phyloP scores from a whole-genome alignment of 2,329 filamentous ascomycete genomes.

The Sarocladium oryzae region DNA sequence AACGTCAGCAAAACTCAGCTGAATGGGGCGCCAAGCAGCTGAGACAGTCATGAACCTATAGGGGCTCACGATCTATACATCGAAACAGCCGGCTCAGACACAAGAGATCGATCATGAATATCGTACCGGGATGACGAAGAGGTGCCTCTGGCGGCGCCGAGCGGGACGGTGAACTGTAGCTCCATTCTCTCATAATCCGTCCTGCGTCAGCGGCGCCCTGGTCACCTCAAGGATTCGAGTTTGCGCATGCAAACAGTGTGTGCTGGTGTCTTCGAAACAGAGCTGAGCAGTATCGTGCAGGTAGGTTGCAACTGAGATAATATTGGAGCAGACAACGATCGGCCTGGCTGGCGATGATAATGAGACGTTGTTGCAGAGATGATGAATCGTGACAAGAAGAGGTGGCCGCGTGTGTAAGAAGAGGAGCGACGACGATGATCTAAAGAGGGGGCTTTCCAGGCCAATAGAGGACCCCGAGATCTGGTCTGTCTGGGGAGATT shows the following conservation, averaged over 20 bases:
- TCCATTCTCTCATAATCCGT: constrained; percentile 1
- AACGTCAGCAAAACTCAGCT: constrained; percentile 7
- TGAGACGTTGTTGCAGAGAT: background rate
- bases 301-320: too few relatives aligned
- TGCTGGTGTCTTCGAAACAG: background rate
- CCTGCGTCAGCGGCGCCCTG: constrained; percentile 8
- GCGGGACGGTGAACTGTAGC: constrained; percentile 12
- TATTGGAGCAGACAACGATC: too few relatives aligned
- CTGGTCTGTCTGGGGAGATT: constrained; percentile 10
- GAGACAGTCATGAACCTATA: constrained; percentile 1
- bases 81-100: background rate
- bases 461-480: constrained; percentile 10
- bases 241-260: background rate
- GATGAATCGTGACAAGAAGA: background rate
- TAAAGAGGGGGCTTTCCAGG: constrained; percentile 5
- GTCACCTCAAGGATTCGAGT: constrained; percentile 3
- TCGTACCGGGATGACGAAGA: constrained; percentile 10
- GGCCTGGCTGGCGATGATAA: background rate
- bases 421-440: background rate
- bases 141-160: constrained; percentile 11
- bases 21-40: constrained; percentile 4
- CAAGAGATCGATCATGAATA: background rate
- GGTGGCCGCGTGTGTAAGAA: background rate
- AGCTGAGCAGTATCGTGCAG: background rate
- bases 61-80: background rate